These are phyloP conservation scores for Kwoniella botswanensis DNA, from an alignment of 768 basidiomycete genomes.

Conservation along the genomic window DNA sequence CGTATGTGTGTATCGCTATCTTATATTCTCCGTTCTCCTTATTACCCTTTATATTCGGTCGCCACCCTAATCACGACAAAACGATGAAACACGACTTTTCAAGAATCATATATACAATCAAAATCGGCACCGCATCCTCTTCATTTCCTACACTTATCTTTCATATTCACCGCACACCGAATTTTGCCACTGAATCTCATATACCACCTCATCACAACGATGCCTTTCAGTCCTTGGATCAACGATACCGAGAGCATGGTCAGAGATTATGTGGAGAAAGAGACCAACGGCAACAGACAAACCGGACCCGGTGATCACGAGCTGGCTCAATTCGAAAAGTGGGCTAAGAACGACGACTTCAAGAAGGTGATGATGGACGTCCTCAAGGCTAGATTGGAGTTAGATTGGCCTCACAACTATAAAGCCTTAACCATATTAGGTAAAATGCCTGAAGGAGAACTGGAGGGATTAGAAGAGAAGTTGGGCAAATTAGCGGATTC, in stretches of 20 bases:
- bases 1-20: constrained; percentile 15
- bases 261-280: constrained; percentile 43
- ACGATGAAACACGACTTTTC: constrained; percentile 12
- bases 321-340: constrained; percentile 32
- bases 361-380: constrained; percentile 47
- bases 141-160: neutral
- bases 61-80: neutral
- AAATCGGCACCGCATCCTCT: neutral
- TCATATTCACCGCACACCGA: constrained; percentile 1
- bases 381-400: constrained; percentile 41
- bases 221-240: constrained; percentile 31
- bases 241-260: constrained; percentile 35
- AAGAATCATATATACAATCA: neutral
- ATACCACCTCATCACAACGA: neutral
- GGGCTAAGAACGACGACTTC: constrained; percentile 44
- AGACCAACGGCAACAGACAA: constrained; percentile 34
- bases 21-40: constrained; percentile 4
- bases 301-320: constrained; percentile 28
- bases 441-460: constrained; percentile 30
- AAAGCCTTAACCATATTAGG: constrained; percentile 46
- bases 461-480: constrained; percentile 31
- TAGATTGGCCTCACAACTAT: constrained; percentile 52
- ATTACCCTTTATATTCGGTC: neutral
- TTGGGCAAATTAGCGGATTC: constrained; percentile 34
- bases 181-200: neutral